Percentiles rank a stretch among this genome's conserved stretches.
These are phyloP conservation scores for Linderniella brevidens DNA, from an alignment of 257 asterid genomes.

Conservation along the genomic window DNA sequence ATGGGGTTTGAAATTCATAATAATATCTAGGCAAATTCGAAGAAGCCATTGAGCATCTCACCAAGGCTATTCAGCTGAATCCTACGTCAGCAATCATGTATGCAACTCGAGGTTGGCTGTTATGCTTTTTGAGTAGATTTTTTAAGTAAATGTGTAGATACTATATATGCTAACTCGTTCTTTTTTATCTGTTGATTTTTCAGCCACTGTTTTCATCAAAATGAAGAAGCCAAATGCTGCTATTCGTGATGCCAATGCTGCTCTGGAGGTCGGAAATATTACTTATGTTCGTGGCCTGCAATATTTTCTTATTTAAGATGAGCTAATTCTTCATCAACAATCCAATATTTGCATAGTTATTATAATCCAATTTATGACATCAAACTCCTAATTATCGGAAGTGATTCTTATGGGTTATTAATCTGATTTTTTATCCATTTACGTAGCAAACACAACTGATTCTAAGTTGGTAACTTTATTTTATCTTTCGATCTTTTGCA, in stretches of 20 bases:
- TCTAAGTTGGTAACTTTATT: no score
- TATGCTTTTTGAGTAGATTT: not conserved
- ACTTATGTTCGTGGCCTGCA: no score
- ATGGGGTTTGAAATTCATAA: constrained; percentile 1
- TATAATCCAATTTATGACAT: no score
- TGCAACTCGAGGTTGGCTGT: constrained; percentile 56
- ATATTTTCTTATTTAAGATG: no score
- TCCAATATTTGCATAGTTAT: not conserved
- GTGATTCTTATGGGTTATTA: no score
- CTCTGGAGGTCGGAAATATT: constrained; percentile 52
- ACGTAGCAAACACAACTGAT: no score
- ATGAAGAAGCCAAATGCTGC: constrained; percentile 99
- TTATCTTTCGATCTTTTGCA: no score
- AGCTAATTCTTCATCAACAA: not conserved
- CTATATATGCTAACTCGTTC: not conserved
- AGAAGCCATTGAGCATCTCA: constrained; percentile 68
- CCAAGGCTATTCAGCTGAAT: constrained; percentile 65
- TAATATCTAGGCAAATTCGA: constrained; percentile 55
- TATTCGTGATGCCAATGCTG: constrained; percentile 87
- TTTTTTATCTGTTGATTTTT: not conserved
- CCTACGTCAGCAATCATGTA: constrained; percentile 97
- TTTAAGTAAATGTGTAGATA: not conserved
- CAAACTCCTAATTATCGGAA: no score
- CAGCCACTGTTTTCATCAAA: constrained; percentile 80
- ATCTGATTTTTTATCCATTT: no score